Base-by-base conservation (phyloP, 305 asterid genomes). In the Solanum hybrid region DNA sequence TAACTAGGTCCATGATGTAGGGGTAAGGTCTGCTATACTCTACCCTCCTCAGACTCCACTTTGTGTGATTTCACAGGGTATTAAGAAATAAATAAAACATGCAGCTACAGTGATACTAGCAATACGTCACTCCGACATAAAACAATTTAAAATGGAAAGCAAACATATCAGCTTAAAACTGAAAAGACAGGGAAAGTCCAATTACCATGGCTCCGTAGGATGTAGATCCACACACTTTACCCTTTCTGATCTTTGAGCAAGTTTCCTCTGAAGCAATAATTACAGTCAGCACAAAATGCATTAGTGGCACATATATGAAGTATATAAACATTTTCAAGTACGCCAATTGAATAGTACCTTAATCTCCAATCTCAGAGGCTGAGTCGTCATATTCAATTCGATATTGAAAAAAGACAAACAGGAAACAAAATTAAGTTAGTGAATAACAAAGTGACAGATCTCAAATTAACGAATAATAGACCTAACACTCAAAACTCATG, bases 161-260 rank as follows among this genome's bases (percentile, higher is more conserved):
- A 78, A 40, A 26, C 71, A 32, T 15, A 17, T 22, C 56, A 17
- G 26, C 19, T 77, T 26, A 73, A 56, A 79, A 78, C 34, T 32
- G 71, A 34, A 88, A 45, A 45, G 86, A 17, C 15, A 51, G 14
- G 66, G 73, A 29, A 66, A 35, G 26, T 71, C 86, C 8, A 82
- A 32, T 90, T 93, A 96, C 98, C 99, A 97, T 97, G 99, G 99
- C 93, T 97, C 99, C 9, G 98, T 94, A 10, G 98, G 99, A 92
- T 97, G 98, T 38, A 97, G 98, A 97, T 97, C 99, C 94, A 96
- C 98, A 6, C 98, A 97, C 90, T 97, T 97, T 86, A 97, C 98
- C 93, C 99, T 92, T 91, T 97, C 99, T 90, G 99, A 96, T 92
- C 98, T 91, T 92, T 97, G 98, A 10, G 99, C 98, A 81, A 96